phyloP scores from a whole-genome alignment of 1,284 basidiomycete species.

The Ganoderma lingzhi region DNA sequence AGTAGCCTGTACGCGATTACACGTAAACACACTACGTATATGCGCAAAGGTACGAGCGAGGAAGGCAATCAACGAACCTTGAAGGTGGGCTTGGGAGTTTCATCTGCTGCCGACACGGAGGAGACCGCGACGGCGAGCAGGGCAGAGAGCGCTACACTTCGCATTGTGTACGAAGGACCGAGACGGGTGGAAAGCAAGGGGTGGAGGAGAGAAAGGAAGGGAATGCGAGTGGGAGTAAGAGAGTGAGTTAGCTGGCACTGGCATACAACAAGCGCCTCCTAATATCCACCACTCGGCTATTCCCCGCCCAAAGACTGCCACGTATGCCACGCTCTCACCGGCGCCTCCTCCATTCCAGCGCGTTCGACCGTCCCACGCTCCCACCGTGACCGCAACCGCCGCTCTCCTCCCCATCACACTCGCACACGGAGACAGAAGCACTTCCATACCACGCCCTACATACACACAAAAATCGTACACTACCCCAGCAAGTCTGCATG shows the following conservation, averaged over 20 bases:
- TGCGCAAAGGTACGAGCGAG: background rate
- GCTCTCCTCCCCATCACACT: background rate
- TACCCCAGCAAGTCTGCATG: conserved; percentile 88
- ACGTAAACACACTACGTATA: conserved; percentile 19
- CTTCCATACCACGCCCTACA: conserved; percentile 31
- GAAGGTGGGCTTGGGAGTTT: conserved; percentile 69
- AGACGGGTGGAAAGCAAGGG: conserved; percentile 47
- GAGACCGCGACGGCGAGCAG: conserved; percentile 72
- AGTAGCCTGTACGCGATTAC: conserved; percentile 66
- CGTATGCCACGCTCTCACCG: conserved; percentile 47
- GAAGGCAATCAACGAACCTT: conserved; percentile 52
- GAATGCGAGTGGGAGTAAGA: conserved; percentile 29
- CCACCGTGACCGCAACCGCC: background rate
- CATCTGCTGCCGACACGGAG: conserved; percentile 62
- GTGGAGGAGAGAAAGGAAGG: conserved; percentile 41
- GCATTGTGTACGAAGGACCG: conserved; percentile 82
- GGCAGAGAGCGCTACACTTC: conserved; percentile 83
- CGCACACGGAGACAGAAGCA: conserved; percentile 16
- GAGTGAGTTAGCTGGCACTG: conserved; percentile 30
- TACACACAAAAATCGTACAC: conserved; percentile 32
- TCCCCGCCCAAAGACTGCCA: conserved; percentile 47
- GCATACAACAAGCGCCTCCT: conserved; percentile 33
- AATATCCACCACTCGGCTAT: conserved; percentile 47
- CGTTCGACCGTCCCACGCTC: conserved; percentile 43
- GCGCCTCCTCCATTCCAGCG: conserved; percentile 36